These are phyloP conservation scores for Zygotorulaspora florentina DNA, from an alignment of 805 yeast genomes.

Conservation along the genomic window DNA sequence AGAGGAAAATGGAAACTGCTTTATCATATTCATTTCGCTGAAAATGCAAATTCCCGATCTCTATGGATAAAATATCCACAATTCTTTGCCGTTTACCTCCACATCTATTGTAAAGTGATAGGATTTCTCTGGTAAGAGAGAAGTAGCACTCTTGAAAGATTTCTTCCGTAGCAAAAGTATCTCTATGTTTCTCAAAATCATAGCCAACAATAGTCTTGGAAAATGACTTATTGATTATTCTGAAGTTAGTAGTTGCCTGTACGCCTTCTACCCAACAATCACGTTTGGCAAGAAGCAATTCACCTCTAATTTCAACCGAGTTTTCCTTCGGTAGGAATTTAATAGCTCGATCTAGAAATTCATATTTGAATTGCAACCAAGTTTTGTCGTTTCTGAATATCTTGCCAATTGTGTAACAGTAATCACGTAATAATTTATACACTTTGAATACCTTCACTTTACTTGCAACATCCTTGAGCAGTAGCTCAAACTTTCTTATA, in stretches of 20 bases:
- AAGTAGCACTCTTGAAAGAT: constrained; percentile 40
- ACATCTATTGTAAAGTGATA: constrained; percentile 19
- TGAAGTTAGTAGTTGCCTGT: constrained; percentile 12
- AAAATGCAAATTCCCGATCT: constrained; percentile 68
- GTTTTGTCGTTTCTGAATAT: constrained; percentile 12
- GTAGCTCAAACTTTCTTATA: constrained; percentile 20
- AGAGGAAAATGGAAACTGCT: constrained; percentile 60
- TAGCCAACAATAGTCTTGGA: constrained; percentile 7
- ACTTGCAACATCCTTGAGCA: constrained; percentile 12
- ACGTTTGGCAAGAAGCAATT: constrained; percentile 38
- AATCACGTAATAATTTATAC: constrained; percentile 16
- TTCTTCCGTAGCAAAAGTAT: constrained; percentile 19
- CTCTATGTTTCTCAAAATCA: constrained; percentile 10
- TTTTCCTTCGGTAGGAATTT: constrained; percentile 8
- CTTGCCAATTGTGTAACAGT: constrained; percentile 13
- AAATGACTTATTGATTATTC: constrained; percentile 13
- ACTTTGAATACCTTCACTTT: constrained; percentile 10
- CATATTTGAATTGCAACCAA: constrained; percentile 24
- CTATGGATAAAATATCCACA: constrained; percentile 70
- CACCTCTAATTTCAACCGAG: constrained; percentile 37
- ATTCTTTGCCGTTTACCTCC: constrained; percentile 49
- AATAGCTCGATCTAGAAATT: constrained; percentile 17
- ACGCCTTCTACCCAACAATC: constrained; percentile 38
- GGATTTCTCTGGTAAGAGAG: constrained; percentile 44
- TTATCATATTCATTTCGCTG: constrained; percentile 51